Conservation (phyloP, 2,329 filamentous ascomycete species). For the Colletotrichum paranaense region DNA sequence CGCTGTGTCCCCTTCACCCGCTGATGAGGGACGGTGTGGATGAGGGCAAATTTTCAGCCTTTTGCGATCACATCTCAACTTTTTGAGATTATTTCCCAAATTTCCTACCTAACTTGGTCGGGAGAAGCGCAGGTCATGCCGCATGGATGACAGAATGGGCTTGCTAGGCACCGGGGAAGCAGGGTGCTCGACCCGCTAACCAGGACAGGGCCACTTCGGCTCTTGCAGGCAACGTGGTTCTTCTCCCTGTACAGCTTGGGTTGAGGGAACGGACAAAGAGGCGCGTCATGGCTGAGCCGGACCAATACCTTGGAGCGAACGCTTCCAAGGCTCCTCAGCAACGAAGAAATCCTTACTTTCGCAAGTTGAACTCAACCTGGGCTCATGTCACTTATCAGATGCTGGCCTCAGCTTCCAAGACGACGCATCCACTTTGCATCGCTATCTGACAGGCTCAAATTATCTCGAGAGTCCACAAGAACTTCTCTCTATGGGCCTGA, state of each 20-base stretch:
- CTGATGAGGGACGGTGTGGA: not conserved
- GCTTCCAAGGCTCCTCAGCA: not conserved
- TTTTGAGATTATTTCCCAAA: conserved; percentile 5
- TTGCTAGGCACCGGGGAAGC: conserved; percentile 33
- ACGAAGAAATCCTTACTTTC: conserved; percentile 22
- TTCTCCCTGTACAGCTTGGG: conserved; percentile 11
- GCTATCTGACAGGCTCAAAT: not conserved
- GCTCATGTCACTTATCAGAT: conserved; percentile 28
- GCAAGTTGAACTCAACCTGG: conserved; percentile 1
- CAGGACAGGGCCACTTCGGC: conserved; percentile 30
- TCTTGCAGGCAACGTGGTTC: conserved; percentile 22
- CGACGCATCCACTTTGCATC: conserved; percentile 9
- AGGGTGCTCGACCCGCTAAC: conserved; percentile 28
- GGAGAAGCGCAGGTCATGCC: conserved; percentile 16
- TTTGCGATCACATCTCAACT: conserved; percentile 29
- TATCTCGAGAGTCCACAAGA: not conserved
- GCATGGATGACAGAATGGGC: conserved; percentile 30
- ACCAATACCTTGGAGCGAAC: not conserved
- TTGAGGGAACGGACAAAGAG: conserved; percentile 22
- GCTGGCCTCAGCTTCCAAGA: conserved; percentile 11
- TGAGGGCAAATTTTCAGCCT: conserved; percentile 19
- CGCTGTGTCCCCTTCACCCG: not conserved
- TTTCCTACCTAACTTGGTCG: conserved; percentile 17
- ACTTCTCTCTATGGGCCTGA: not conserved
- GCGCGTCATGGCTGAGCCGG: conserved; percentile 19